A percentile compares a stretch with the other conserved stretches of the same genome.
These are phyloP conservation scores for Zygoascus flipseniorum DNA, from an alignment of 805 yeast genomes.

Conservation along the genomic window DNA sequence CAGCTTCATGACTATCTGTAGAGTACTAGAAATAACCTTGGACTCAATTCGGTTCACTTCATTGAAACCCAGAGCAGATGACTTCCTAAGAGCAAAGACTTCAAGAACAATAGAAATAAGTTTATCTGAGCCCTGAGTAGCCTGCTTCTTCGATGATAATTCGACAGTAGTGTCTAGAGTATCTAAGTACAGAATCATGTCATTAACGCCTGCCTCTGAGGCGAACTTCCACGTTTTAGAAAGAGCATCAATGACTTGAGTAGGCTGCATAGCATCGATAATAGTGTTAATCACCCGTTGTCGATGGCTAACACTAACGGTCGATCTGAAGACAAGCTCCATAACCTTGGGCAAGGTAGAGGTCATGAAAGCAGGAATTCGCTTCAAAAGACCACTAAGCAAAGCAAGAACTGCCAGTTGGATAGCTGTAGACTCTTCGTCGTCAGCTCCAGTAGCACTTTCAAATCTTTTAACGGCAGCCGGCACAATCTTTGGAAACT, in stretches of 20 bases:
- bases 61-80: conserved; percentile 53
- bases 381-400: conserved; percentile 64
- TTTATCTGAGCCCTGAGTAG: conserved; percentile 57
- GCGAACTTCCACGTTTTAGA: conserved; percentile 50
- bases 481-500: conserved; percentile 76
- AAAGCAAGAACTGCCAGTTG: conserved; percentile 68
- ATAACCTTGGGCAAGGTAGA: conserved; percentile 60
- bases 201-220: conserved; percentile 25
- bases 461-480: conserved; percentile 59
- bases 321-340: conserved; percentile 35
- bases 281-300: conserved; percentile 42
- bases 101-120: conserved; percentile 62
- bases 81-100: conserved; percentile 61
- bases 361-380: conserved; percentile 77
- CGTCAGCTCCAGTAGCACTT: conserved; percentile 23
- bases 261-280: conserved; percentile 58
- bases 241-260: conserved; percentile 53
- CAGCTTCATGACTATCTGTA: conserved; percentile 75
- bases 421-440: conserved; percentile 33
- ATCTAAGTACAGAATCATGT: conserved; percentile 64
- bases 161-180: conserved; percentile 60
- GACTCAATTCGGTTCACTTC: conserved; percentile 77
- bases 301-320: conserved; percentile 45
- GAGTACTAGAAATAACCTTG: conserved; percentile 61
- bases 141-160: conserved; percentile 60